Conservation (phyloP, 2,329 filamentous ascomycete species). For the Clonostachys sp. region DNA sequence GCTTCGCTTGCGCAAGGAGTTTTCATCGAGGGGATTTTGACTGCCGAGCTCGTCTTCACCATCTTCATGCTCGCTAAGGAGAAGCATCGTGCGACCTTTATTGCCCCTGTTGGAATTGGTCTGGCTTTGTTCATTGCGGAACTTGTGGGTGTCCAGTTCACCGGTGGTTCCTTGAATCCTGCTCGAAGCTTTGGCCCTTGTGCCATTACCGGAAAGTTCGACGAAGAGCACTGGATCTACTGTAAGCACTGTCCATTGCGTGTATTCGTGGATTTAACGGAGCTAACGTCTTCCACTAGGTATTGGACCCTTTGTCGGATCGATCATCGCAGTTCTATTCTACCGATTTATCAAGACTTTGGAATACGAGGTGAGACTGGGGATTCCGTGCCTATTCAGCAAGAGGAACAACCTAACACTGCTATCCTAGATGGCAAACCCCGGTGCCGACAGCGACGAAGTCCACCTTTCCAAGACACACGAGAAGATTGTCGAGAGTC, state of each 20-base stretch:
- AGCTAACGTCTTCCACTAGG: conserved; percentile 7
- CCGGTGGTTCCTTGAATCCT: conserved; percentile 42
- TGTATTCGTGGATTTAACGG: neutral
- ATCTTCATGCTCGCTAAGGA: conserved; percentile 48
- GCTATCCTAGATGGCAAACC: conserved; percentile 32
- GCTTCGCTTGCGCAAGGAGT: conserved; percentile 37
- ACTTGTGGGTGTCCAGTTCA: conserved; percentile 41
- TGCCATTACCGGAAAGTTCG: conserved; percentile 33
- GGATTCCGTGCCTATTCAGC: neutral
- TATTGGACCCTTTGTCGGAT: conserved; percentile 25
- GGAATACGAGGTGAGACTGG: conserved; percentile 23
- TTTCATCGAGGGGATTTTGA: conserved; percentile 44
- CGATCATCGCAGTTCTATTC: conserved; percentile 25
- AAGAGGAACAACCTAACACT: neutral
- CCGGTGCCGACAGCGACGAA: conserved; percentile 37
- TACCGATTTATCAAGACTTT: conserved; percentile 33
- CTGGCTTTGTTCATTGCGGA: conserved; percentile 40
- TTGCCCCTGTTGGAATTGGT: conserved; percentile 42
- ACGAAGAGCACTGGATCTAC: conserved; percentile 42
- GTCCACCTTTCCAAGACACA: conserved; percentile 35
- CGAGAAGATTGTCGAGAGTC: conserved; percentile 22
- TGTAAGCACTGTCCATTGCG: conserved; percentile 10
- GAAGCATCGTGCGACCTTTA: conserved; percentile 40
- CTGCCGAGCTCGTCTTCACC: conserved; percentile 40
- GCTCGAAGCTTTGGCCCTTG: conserved; percentile 39